These are phyloP conservation scores for Rosa rugosa DNA, from an alignment of 306 rosid genomes.

Conservation along the genomic window DNA sequence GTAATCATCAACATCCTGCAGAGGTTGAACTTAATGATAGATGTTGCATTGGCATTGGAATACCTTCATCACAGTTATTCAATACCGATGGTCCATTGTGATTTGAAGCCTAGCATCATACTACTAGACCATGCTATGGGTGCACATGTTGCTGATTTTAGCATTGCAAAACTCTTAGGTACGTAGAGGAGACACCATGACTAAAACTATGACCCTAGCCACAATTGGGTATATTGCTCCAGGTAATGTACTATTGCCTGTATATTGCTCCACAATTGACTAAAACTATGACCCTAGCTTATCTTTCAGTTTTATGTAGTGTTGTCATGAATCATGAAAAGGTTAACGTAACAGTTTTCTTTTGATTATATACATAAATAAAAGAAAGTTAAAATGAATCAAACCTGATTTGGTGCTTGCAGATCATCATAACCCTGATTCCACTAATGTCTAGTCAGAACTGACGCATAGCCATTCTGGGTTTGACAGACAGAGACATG, in stretches of 20 bases:
- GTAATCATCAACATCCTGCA: no score
- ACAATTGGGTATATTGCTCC: constrained; percentile 51
- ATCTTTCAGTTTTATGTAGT: background rate
- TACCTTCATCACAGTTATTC: no score
- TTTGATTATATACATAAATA: no score
- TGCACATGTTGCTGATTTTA: constrained; percentile 39
- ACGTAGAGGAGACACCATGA: constrained; percentile 15
- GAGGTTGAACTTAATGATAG: no score
- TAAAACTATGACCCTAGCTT: no score
- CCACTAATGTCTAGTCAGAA: background rate
- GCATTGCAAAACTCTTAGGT: constrained; percentile 39
- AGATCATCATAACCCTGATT: background rate
- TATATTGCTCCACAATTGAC: no score
- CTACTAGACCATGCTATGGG: constrained; percentile 20
- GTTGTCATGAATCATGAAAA: background rate
- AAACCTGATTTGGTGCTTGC: background rate
- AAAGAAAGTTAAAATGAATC: no score
- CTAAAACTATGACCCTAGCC: constrained; percentile 34
- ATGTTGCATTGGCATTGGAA: no score
- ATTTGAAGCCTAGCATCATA: no score
- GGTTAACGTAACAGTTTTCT: no score
- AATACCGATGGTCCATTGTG: no score
- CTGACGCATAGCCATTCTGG: background rate
- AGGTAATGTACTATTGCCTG: background rate
- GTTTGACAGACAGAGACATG: background rate